phyloP scores from a whole-genome alignment of 495 filamentous ascomycete species.

The Aspergillus affinis region DNA sequence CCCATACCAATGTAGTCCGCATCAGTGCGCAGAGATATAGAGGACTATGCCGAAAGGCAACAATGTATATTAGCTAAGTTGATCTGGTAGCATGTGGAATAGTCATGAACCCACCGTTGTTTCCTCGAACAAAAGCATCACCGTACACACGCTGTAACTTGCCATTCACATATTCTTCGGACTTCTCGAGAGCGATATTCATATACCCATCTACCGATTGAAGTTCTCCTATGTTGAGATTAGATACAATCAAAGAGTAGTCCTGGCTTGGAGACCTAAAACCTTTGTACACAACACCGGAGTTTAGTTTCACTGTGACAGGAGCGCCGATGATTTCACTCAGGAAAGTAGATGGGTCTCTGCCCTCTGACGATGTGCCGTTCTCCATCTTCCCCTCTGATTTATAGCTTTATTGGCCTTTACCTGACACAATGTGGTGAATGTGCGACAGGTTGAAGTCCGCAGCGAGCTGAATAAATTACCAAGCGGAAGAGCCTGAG shows the following conservation, averaged over 20 bases:
- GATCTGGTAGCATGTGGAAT: background rate
- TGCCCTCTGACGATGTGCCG: conserved; percentile 63
- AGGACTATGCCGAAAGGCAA: conserved; percentile 27
- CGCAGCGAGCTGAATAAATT: background rate
- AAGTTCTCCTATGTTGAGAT: conserved; percentile 65
- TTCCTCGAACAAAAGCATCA: conserved; percentile 94
- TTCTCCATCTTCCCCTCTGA: conserved; percentile 65
- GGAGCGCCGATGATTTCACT: conserved; percentile 87
- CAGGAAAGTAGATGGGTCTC: conserved; percentile 88
- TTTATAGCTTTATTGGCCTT: background rate
- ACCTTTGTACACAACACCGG: conserved; percentile 95
- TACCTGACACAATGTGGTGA: background rate
- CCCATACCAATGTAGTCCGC: too few species aligned
- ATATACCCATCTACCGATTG: conserved; percentile 98
- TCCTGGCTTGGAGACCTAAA: background rate
- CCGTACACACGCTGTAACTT: conserved; percentile 78
- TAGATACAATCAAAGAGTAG: conserved; percentile 10
- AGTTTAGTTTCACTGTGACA: conserved; percentile 94
- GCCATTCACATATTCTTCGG: conserved; percentile 86
- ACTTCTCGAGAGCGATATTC: conserved; percentile 97
- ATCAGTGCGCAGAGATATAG: conserved; percentile 42
- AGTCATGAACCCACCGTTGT: conserved; percentile 69
- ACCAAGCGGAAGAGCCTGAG: background rate
- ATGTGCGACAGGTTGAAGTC: background rate
- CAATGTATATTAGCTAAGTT: background rate